A percentile compares a stretch with the other conserved stretches of the same genome.
Conservation (phyloP, 2,329 filamentous ascomycete species). For the Botrytis hyacinthi region DNA sequence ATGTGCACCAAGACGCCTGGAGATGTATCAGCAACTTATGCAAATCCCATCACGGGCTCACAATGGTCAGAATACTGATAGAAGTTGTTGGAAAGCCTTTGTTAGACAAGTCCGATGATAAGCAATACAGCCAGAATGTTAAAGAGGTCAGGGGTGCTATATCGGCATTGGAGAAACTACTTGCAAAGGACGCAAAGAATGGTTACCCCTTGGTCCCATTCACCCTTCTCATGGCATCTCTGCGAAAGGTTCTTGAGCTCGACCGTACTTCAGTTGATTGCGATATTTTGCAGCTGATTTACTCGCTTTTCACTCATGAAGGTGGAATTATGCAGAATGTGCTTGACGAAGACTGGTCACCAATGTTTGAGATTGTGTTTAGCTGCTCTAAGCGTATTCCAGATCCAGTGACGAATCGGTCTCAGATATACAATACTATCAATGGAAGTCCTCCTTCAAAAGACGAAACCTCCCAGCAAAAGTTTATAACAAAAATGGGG, state of each 20-base stretch:
- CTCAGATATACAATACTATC: constrained; percentile 27
- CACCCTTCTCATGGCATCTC: constrained; percentile 56
- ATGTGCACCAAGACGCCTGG: constrained; percentile 64
- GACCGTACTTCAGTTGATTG: constrained; percentile 38
- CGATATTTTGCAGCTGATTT: constrained; percentile 43
- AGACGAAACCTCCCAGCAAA: constrained; percentile 30
- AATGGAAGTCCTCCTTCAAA: constrained; percentile 17
- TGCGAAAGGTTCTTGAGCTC: constrained; percentile 48
- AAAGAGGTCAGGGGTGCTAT: constrained; percentile 62
- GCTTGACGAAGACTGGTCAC: constrained; percentile 64
- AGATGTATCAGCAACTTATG: constrained; percentile 67
- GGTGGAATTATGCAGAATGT: constrained; percentile 55
- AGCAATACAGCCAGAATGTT: constrained; percentile 43
- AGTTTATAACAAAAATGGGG: constrained; percentile 30
- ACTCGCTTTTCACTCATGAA: constrained; percentile 54
- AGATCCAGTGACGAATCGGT: constrained; percentile 30
- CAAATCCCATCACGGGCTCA: constrained; percentile 70
- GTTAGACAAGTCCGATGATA: constrained; percentile 47
- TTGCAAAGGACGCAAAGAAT: constrained; percentile 58
- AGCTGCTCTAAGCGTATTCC: constrained; percentile 46
- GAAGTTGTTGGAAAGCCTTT: constrained; percentile 56
- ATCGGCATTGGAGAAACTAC: constrained; percentile 60
- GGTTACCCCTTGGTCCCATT: constrained; percentile 61
- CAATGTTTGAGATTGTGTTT: constrained; percentile 57
- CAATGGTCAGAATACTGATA: constrained; percentile 63